Base-by-base conservation (phyloP, 345 rosid species). In the Lepidium aucheri region DNA sequence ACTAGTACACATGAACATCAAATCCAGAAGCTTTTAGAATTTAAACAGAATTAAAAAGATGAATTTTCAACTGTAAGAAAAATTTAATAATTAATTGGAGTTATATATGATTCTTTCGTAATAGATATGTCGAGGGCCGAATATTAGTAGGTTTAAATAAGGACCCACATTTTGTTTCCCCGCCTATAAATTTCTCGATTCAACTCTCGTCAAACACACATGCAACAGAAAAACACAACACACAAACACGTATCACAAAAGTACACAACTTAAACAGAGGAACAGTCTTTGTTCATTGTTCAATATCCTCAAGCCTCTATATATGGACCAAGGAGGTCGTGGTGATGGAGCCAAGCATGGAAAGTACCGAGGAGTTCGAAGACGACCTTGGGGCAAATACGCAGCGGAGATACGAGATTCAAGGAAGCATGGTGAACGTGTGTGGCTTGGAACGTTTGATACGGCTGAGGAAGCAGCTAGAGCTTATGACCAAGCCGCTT, bases 391-490 rank as follows among this genome's bases (percentile, higher is more conserved):
- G 97, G 97, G 96, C 5, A 91, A 88, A 76, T 91, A 79, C 8
- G 97, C 97, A 0, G 94, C 96, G 1, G 97, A 91, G 88, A 91
- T 91, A 60, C 83, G 96, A 0, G 96, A 91, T 68, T 88, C 96
- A 0, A 77, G 79, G 7, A 74, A 83, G 30, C 94, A 81, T 1
- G 94, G 97, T 3, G 87, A 86, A n/a, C 80, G 97, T 9, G 72
- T 91, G 24, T 91, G 97, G 97, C 85, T 91, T 0, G 97, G 97
- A 16, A 91, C 97, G 2, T 91, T 88, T 60, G 84, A 81, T 70
- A 84, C 98, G 0, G 98, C 96, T 0, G 96, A 91, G 65, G 96
- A 88, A 16, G 97, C 97, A 0, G 96, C 96, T 18, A 67, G 97
- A 70, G 97, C 96, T 0, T 91, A 91, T 34, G 97, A 91, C 39